Evolutionary conservation across 2,329 filamentous ascomycete species (phyloP), one percentile per base, ranked within the genome.

Genomic region (Aulographum hederae): DNA sequence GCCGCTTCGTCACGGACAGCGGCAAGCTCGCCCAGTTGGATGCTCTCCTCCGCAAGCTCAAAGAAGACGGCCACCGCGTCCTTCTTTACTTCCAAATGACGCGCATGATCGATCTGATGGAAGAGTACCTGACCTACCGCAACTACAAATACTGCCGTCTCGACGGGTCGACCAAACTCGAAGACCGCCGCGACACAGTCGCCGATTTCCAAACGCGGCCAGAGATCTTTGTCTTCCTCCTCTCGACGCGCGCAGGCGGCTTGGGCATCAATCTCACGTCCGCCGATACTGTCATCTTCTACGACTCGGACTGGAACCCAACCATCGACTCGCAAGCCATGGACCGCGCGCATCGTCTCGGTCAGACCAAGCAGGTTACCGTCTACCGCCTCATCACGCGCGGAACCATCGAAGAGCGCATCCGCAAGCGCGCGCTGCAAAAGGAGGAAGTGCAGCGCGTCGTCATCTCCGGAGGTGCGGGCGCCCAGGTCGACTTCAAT

Each of bases 41-140:
- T 50, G 66, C 80, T 41, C 64, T 98, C 13, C 67, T 98, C 11
- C 79, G 79, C 50, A 69, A 84, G 52, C 73, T 98, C 46, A 98
- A 95, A 65, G 78, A 82, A 38, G 80, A 78, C 39, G 79, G 79
- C 21, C 89, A 98, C 45, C 84, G 89, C 47, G 89, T 98, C 15
- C 64, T 98, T 33, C 63, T 98, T 14, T 98, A 98, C 65, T 98
- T 98, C 79, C 89, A 98, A 63, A 98, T 98, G 89, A 98, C 89
- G 3, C 79, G 81, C 48, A 98, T 98, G 89, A 95, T 98, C 48
- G 86, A 98, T 52, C 63, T 98, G 37, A 95, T 95, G 80, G 89
- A 98, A 53, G 89, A 98, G 56, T 98, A 95, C 45, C 65, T 98
- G 36, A 95, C 89, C 0, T 95, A 95, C 60, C 81, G 89, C 51